Base-by-base conservation (phyloP, 805 yeast genomes). In the Suhomyces canberraensis region DNA sequence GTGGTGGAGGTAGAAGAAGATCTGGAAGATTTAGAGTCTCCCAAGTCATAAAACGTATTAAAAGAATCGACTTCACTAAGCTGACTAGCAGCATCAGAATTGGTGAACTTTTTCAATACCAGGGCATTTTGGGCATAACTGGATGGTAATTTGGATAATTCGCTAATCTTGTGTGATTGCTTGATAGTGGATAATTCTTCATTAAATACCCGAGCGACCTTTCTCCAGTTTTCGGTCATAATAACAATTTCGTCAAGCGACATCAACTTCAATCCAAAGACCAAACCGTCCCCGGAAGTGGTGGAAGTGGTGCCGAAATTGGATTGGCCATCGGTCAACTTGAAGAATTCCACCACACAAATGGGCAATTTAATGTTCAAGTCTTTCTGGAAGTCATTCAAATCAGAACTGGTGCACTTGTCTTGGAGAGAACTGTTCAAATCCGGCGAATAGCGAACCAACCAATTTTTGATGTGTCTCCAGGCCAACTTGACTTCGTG, bases 391-490 rank as follows among this genome's bases (percentile, higher is more conserved):
- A 93, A 82, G 48, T 84, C 91, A 44, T 73, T 71, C 39, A 91
- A 69, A 56, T 93, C 98, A 40, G 81, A 76, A 26, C 73, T 71
- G 0, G 96, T 87, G 44, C 89, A 93, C 19, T 88, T 84, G 35
- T 78, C 81, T 52, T 81, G 79, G 44, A 91, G 64, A 33, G 93
- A 80, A 39, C 86, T 90, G 41, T 73, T 75, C 39, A 93, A 67
- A 61, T 91, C 98, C 1, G 93, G 85, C 46, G 81, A 83, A 59
- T 87, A 75, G 38, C 78, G 76, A 24, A 76, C 72, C 14, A 91
- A 68, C 96, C 97, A 91, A 14, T 78, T 69, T 47, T 86, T 91
- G 40, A 91, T 79, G 51, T 90, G 90, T 44, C 84, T 75, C 98
- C 98, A 91, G 9, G 96, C 84, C 16, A 80, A 75, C 25, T 82